Evolutionary conservation across 2,329 filamentous ascomycete species (phyloP).

Genomic region (Trichoderma sp.): DNA sequence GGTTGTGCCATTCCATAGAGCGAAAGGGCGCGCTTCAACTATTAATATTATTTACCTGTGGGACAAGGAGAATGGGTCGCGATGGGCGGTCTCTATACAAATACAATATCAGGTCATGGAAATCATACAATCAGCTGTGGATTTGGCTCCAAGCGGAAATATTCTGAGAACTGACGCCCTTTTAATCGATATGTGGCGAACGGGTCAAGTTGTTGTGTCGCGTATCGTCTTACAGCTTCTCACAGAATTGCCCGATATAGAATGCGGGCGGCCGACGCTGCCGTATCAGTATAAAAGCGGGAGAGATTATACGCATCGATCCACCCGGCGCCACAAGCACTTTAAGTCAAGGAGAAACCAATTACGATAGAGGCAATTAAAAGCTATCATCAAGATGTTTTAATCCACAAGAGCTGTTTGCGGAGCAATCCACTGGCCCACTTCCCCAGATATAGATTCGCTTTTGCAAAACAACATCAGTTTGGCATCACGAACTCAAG

Average conservation of each 20-base stretch:
- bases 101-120: neutral
- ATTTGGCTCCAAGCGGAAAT: conserved; percentile 1
- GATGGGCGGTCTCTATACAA: neutral
- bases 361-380: neutral
- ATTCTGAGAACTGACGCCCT: neutral
- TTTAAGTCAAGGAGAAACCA: neutral
- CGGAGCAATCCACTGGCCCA: neutral
- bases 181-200: neutral
- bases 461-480: neutral
- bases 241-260: conserved; percentile 10
- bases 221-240: neutral
- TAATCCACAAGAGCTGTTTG: neutral
- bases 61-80: neutral
- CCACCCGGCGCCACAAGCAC: neutral
- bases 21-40: neutral
- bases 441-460: conserved; percentile 11
- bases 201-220: neutral
- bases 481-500: neutral
- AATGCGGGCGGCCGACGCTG: neutral
- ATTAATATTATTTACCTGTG: neutral
- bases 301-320: neutral
- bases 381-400: neutral
- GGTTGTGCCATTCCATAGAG: neutral
- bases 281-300: neutral
- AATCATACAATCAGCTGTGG: neutral